These are phyloP conservation scores for Kuraishia ogatae DNA, from an alignment of 805 yeast genomes.

Conservation along the genomic window DNA sequence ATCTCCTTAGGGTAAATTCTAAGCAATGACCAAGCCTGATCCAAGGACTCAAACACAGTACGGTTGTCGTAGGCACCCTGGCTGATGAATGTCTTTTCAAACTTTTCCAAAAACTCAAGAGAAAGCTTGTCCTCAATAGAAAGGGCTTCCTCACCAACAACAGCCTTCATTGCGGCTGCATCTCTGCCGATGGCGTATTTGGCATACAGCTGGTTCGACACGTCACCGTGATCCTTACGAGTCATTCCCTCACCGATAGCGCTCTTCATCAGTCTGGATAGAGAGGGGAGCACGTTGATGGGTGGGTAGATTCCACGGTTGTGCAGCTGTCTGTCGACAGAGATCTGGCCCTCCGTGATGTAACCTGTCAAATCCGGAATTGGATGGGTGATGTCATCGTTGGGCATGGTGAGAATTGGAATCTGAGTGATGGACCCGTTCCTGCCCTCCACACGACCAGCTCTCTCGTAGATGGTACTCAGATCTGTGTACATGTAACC, in stretches of 20 bases:
- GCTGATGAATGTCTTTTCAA: slow-evolving; percentile 88
- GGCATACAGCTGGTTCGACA: slow-evolving; percentile 96
- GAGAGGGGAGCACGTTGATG: slow-evolving; percentile 93
- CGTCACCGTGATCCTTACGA: slow-evolving; percentile 99
- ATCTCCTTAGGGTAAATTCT: slow-evolving; percentile 99
- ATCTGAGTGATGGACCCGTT: slow-evolving; percentile 99
- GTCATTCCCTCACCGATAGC: slow-evolving; percentile 99
- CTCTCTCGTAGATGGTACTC: slow-evolving; percentile 98
- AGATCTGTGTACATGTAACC: slow-evolving; percentile 99
- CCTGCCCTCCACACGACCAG: slow-evolving; percentile 99
- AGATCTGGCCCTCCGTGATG: slow-evolving; percentile 98
- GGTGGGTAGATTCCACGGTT: slow-evolving; percentile 99
- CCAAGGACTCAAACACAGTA: slow-evolving; percentile 88
- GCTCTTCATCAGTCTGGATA: slow-evolving; percentile 96
- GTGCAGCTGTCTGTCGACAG: slow-evolving; percentile 90
- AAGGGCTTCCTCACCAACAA: slow-evolving; percentile 99
- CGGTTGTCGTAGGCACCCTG: slow-evolving; percentile 98
- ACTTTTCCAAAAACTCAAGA: slow-evolving; percentile 94
- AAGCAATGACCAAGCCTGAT: slow-evolving; percentile 95
- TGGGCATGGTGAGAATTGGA: slow-evolving; percentile 99
- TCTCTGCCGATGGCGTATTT: slow-evolving; percentile 99
- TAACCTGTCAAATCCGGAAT: slow-evolving; percentile 99
- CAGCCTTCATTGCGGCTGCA: slow-evolving; percentile 99
- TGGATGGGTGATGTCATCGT: slow-evolving; percentile 99
- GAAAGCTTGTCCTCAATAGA: slow-evolving; percentile 97